phyloP scores from a whole-genome alignment of 805 yeast genomes.

The Hanseniaspora lindneri region DNA sequence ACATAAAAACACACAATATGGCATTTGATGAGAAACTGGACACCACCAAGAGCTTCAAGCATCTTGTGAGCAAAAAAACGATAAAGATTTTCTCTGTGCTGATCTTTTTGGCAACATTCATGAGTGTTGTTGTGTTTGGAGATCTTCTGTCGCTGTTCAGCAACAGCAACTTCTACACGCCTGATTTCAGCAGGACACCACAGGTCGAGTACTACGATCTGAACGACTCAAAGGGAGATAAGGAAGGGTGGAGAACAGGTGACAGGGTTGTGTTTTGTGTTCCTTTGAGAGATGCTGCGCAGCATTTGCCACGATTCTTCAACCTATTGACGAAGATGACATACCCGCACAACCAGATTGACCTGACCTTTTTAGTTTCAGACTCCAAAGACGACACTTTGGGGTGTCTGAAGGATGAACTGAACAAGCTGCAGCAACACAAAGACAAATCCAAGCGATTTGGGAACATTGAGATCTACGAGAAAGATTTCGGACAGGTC shows the following conservation, averaged over 20 bases:
- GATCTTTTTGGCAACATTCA: not conserved
- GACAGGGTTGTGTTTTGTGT: conserved; percentile 78
- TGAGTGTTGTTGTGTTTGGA: not conserved
- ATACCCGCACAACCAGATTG: conserved; percentile 78
- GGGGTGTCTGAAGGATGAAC: conserved; percentile 46
- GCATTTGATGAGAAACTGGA: not conserved
- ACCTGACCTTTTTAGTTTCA: conserved; percentile 71
- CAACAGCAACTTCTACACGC: conserved; percentile 23
- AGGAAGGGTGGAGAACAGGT: conserved; percentile 64
- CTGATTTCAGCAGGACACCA: conserved; percentile 29
- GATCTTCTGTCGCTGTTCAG: conserved; percentile 1
- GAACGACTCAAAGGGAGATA: conserved; percentile 48
- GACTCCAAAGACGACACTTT: conserved; percentile 85
- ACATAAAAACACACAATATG: no score
- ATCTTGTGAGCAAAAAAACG: not conserved
- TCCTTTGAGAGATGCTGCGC: conserved; percentile 84
- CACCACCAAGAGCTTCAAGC: not conserved
- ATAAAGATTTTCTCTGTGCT: not conserved
- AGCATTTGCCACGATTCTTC: conserved; percentile 82
- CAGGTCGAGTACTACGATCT: conserved; percentile 63
- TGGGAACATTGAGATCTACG: conserved; percentile 77
- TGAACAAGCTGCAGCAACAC: conserved; percentile 54
- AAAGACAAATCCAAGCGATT: conserved; percentile 51
- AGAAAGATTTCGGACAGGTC: conserved; percentile 85
- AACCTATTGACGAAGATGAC: conserved; percentile 66